These are phyloP conservation scores for Acacia confusa DNA, from an alignment of 306 rosid genomes.

Conservation along the genomic window DNA sequence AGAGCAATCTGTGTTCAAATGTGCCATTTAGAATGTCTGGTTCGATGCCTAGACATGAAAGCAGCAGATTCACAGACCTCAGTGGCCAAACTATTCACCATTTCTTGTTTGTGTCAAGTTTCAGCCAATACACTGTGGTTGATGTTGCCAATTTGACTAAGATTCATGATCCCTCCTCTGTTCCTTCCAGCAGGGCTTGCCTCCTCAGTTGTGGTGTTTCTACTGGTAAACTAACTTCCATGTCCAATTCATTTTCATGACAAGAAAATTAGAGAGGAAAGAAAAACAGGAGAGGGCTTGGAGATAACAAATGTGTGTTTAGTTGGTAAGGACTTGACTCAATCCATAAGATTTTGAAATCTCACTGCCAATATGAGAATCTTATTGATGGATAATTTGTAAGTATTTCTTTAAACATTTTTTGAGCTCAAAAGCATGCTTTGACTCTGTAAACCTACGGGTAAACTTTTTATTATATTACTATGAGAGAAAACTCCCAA, in stretches of 20 bases:
- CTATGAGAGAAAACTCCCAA: no score
- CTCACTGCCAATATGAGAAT: rapidly evolving
- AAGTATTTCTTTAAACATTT: rapidly evolving
- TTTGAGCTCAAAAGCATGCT: no score
- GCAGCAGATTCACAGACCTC: constrained; percentile 75
- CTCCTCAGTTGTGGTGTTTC: constrained; percentile 86
- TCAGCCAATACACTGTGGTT: constrained; percentile 76
- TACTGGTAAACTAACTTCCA: constrained; percentile 51
- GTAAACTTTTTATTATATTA: no score
- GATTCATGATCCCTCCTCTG: constrained; percentile 36
- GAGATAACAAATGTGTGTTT: no score
- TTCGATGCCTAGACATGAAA: constrained; percentile 59
- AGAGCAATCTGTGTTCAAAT: constrained; percentile 75
- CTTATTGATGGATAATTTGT: rapidly evolving
- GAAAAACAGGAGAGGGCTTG: no score
- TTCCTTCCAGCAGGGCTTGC: constrained; percentile 73
- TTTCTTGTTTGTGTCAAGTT: constrained; percentile 73
- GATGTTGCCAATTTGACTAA: constrained; percentile 67
- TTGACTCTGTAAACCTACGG: rapidly evolving
- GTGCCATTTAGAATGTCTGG: constrained; percentile 61
- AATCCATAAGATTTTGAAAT: no score
- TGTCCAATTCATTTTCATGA: no score
- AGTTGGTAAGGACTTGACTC: no score
- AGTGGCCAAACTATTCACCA: constrained; percentile 67
- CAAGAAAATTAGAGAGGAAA: no score